phyloP scores from a whole-genome alignment of 345 rosid species.

The Eucalyptus sideroxylon region DNA sequence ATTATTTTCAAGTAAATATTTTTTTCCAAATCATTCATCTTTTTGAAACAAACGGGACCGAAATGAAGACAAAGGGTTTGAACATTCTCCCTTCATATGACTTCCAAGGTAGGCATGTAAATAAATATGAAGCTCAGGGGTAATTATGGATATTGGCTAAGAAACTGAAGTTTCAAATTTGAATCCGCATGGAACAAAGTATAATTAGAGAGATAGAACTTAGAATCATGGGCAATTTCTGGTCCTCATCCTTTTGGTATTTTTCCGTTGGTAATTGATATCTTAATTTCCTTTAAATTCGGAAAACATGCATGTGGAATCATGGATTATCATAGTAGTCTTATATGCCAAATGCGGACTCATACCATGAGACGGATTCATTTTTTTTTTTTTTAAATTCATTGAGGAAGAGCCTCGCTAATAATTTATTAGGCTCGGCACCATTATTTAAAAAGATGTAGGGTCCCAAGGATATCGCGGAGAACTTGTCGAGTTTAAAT shows the following conservation, averaged over 20 bases:
- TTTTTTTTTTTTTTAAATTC: not conserved
- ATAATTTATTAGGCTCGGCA: not conserved
- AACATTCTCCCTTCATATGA: not conserved
- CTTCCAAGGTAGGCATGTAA: not conserved
- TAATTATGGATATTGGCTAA: not conserved
- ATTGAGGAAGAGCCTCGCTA: not conserved
- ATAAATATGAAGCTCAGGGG: not conserved
- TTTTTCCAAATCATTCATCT: not conserved
- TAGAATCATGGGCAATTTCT: not conserved
- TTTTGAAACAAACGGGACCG: rapidly evolving
- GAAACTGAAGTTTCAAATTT: not conserved
- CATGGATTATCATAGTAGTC: not conserved
- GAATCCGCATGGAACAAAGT: not conserved
- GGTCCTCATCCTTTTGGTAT: not conserved
- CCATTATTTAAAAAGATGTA: not conserved
- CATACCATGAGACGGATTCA: not conserved
- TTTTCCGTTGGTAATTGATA: not conserved
- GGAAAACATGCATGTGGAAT: not conserved
- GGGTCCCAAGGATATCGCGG: not conserved
- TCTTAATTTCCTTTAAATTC: not conserved
- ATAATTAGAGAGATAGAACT: not conserved
- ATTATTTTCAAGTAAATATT: not conserved
- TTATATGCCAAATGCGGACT: not conserved
- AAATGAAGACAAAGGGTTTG: not conserved
- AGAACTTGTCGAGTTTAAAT: not conserved